Base-by-base conservation (phyloP, 225 moss, liverwort and hornwort genomes). In the Pseudisothecium myosuroides region DNA sequence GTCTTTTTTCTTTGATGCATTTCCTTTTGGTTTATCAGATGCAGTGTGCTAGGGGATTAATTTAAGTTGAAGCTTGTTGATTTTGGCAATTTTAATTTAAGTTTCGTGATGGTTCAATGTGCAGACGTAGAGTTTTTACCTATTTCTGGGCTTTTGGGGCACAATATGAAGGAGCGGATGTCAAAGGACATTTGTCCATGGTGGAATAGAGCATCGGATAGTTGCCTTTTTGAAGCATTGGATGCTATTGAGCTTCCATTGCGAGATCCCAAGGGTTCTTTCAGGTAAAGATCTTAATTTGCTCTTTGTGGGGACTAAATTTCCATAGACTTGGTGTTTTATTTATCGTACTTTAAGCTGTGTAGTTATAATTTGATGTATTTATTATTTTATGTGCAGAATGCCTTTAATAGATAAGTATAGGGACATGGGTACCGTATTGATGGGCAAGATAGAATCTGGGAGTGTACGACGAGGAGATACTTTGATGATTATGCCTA, bases 371-470 rank as follows among this genome's bases (percentile, higher is more conserved):
- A 41, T 41, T 11, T 29, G n/a, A 32, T 80, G 61, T 52, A 52
- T 76, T 65, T 68, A 13, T 71, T 47, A 23, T 71, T 39, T 63
- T 23, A 19, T 89, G 78, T 88, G 89, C 93, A 93, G 93, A 75
- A 93, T 93, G 93, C 92, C 98, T 54, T 87, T 98, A 58, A 98
- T 98, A 91, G 98, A 98, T 90, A 97, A 95, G 91, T 98, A 93
- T 49, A 96, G 96, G 91, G 98, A 98, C 90, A 98, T 98, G 98
- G 98, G 98, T 81, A 98, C 98, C 6, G 98, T 98, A 50, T 95
- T 98, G 76, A 98, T 98, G 98, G 98, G 98, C 64, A 98, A 98
- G 90, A 97, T 98, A 88, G 98, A 98, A 87, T 96, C 97, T 27
- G 98, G 98, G 88, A 98, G 98, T 66, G 97, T 98, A 62, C 96